phyloP scores from a whole-genome alignment of 2,329 filamentous ascomycete species.

The Colletotrichum tofieldiae region DNA sequence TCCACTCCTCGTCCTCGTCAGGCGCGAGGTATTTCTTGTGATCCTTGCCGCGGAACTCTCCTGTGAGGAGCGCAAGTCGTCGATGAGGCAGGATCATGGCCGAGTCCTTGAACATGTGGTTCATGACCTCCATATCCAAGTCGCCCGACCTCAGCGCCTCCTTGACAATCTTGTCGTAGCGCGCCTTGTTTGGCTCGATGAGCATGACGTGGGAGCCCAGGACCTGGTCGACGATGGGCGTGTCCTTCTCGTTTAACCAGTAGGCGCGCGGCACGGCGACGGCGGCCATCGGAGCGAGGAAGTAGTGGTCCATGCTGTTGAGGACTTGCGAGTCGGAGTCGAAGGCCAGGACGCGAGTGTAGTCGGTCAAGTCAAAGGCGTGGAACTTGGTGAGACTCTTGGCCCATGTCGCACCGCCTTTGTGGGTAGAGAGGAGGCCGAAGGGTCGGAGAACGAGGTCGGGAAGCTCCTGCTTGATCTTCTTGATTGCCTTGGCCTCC shows the following conservation, averaged over 20 bases:
- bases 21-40: constrained; percentile 64
- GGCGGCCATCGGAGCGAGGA: constrained; percentile 73
- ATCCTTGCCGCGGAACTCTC: constrained; percentile 72
- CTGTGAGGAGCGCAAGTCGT: constrained; percentile 72
- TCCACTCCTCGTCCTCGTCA: constrained; percentile 69
- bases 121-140: constrained; percentile 80
- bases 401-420: constrained; percentile 67
- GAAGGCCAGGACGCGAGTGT: constrained; percentile 63
- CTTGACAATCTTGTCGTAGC: constrained; percentile 56
- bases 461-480: constrained; percentile 15
- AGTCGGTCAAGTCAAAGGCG: constrained; percentile 78
- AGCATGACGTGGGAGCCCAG: constrained; percentile 70
- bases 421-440: constrained; percentile 29
- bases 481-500: constrained; percentile 27
- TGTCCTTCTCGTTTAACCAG: constrained; percentile 72
- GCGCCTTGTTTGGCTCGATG: constrained; percentile 60
- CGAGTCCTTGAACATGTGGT: constrained; percentile 71
- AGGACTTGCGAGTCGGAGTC: constrained; percentile 77
- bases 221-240: constrained; percentile 57
- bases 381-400: constrained; percentile 78
- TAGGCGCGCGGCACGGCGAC: constrained; percentile 82
- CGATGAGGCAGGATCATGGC: constrained; percentile 77
- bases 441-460: constrained; percentile 30
- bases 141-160: constrained; percentile 54
- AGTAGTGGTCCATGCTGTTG: constrained; percentile 78